Evolutionary conservation across 176 grass and related monocot species (phyloP).

Genomic region (Metroxylon sagu): DNA sequence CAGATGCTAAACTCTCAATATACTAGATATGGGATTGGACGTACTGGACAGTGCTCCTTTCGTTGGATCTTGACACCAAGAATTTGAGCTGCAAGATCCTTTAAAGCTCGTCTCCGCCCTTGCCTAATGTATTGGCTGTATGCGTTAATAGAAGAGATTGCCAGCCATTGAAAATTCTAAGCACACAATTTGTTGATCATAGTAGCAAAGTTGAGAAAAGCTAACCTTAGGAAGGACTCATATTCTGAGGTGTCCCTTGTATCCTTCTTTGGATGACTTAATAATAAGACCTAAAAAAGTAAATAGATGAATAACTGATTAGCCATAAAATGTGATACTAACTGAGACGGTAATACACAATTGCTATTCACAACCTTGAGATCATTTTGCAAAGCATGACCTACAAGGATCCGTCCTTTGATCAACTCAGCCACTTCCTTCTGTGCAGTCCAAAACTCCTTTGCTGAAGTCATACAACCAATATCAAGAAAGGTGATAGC

Average conservation of each 20-base stretch:
- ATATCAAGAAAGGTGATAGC: slow-evolving; percentile 7
- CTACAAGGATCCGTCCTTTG: slow-evolving; percentile 72
- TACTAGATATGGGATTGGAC: slow-evolving; percentile 14
- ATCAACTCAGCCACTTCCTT: slow-evolving; percentile 74
- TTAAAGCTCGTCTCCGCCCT: slow-evolving; percentile 47
- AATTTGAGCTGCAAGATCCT: slow-evolving; percentile 83
- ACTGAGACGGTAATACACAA: too few species aligned
- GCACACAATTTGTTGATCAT: not conserved
- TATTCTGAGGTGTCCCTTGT: slow-evolving; percentile 86
- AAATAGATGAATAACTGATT: not conserved
- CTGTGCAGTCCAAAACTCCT: slow-evolving; percentile 69
- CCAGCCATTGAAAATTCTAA: slow-evolving; percentile 19
- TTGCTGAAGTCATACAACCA: slow-evolving; percentile 41
- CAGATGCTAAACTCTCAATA: not conserved
- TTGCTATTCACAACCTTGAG: slow-evolving; percentile 48
- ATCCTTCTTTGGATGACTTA: slow-evolving; percentile 84
- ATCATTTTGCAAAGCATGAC: slow-evolving; percentile 96
- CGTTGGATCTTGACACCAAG: slow-evolving; percentile 77
- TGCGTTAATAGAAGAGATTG: slow-evolving; percentile 6
- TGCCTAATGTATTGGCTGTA: slow-evolving; percentile 41
- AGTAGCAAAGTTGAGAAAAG: slow-evolving; percentile 4
- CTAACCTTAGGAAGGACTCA: slow-evolving; percentile 60
- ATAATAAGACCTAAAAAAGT: slow-evolving; percentile 51
- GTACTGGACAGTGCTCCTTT: slow-evolving; percentile 75
- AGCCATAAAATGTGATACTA: too few species aligned